Evolutionary conservation across 139 green algal genomes (phyloP).

Genomic region (Coelastrella sp.): DNA sequence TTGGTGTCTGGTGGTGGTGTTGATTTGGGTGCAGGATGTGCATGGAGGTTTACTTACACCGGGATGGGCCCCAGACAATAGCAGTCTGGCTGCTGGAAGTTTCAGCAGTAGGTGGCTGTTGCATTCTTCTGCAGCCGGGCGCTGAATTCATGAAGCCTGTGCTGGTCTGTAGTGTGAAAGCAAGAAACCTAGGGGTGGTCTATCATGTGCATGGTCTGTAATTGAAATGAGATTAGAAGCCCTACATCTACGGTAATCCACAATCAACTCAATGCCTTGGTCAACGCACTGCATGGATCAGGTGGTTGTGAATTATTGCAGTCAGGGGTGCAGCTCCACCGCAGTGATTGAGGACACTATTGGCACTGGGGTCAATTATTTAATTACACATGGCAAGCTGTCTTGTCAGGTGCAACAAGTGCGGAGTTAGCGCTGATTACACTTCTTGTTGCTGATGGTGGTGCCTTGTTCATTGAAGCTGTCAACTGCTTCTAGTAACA

Average conservation of each 20-base stretch:
- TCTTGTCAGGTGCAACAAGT: not conserved
- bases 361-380: not conserved
- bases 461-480: no score
- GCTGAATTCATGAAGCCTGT: not conserved
- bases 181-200: not conserved
- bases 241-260: no score
- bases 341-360: not conserved
- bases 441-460: no score
- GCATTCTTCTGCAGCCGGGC: not conserved
- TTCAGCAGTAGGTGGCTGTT: not conserved
- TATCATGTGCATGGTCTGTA: not conserved
- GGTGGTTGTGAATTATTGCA: no score
- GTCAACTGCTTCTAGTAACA: no score
- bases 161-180: not conserved
- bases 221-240: no score
- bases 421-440: not conserved
- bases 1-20: not conserved
- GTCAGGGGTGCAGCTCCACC: not conserved
- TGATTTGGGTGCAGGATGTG: not conserved
- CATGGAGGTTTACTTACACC: not conserved
- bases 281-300: not conserved
- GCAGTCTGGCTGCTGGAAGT: not conserved
- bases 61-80: no score
- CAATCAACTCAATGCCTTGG: no score
- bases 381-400: not conserved